Evolutionary conservation across 2,329 filamentous ascomycete species (phyloP).

Genomic region (Xylariaceae sp.): DNA sequence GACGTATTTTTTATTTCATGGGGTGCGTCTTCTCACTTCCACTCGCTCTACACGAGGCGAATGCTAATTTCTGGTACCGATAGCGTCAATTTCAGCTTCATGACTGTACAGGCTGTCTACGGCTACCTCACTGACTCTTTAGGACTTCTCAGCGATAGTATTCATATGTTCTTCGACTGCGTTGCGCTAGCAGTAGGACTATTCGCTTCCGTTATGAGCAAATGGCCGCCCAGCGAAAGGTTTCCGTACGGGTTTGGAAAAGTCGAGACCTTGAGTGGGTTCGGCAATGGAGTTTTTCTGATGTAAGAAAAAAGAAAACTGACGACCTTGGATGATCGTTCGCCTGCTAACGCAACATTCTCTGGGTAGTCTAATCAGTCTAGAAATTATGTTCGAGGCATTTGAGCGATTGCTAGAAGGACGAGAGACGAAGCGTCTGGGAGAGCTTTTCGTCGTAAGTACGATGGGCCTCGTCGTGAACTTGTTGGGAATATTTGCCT

Average conservation of each 20-base stretch:
- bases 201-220: constrained; percentile 88
- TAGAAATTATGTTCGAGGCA: constrained; percentile 94
- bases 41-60: background rate
- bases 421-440: constrained; percentile 73
- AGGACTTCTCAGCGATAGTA: constrained; percentile 92
- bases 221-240: constrained; percentile 83
- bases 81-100: constrained; percentile 90
- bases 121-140: constrained; percentile 90
- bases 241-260: constrained; percentile 97
- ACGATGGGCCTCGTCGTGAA: constrained; percentile 83
- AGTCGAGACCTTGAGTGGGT: constrained; percentile 91
- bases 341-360: background rate
- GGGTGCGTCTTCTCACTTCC: constrained; percentile 42
- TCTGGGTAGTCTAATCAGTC: constrained; percentile 69
- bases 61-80: constrained; percentile 8
- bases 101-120: constrained; percentile 91
- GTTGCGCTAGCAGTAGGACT: constrained; percentile 85
- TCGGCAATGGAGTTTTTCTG: constrained; percentile 91
- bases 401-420: constrained; percentile 82
- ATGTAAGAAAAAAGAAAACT: constrained; percentile 51
- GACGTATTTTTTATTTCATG: constrained; percentile 97
- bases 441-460: constrained; percentile 85
- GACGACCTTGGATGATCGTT: background rate
- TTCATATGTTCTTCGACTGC: constrained; percentile 99
- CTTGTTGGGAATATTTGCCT: constrained; percentile 83